These are phyloP conservation scores for Saturnispora halmiae DNA, from an alignment of 805 yeast genomes.

Conservation along the genomic window DNA sequence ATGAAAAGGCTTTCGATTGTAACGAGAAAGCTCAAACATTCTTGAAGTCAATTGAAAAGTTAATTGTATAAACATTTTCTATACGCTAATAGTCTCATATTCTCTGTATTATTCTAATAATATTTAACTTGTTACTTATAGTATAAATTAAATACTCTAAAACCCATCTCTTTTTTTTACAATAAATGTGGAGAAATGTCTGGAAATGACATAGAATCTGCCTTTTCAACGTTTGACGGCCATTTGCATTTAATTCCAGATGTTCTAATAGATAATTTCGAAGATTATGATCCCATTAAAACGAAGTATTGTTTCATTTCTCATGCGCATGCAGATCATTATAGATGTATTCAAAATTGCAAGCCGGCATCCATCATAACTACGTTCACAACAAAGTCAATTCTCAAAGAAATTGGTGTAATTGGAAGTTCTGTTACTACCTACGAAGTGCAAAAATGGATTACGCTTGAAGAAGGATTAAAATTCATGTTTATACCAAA, in stretches of 20 bases:
- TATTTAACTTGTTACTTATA: too few relatives aligned
- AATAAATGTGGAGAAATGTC: neutral
- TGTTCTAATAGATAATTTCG: conserved; percentile 15
- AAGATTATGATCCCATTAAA: neutral
- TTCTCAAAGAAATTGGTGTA: too few relatives aligned
- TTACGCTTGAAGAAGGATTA: conserved; percentile 4
- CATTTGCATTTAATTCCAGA: conserved; percentile 9
- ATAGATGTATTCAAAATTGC: conserved; percentile 6
- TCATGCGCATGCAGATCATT: conserved; percentile 17
- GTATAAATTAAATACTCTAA: too few relatives aligned
- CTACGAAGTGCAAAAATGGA: conserved; percentile 7
- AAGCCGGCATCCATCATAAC: neutral
- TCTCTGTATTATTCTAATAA: too few relatives aligned
- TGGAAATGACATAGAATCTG: conserved; percentile 6
- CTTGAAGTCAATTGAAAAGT: conserved; percentile 15
- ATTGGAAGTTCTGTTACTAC: too few relatives aligned
- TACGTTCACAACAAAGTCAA: conserved; percentile 7
- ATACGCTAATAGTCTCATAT: too few relatives aligned
- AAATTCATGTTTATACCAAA: conserved; percentile 15
- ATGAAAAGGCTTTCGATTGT: conserved; percentile 36
- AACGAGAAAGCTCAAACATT: conserved; percentile 36
- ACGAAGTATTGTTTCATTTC: conserved; percentile 19
- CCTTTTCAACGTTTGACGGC: conserved; percentile 14
- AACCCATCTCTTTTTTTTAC: neutral
- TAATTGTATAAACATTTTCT: neutral